Evolutionary conservation across 495 filamentous ascomycete species (phyloP).

Genomic region (Xylaria acuta): DNA sequence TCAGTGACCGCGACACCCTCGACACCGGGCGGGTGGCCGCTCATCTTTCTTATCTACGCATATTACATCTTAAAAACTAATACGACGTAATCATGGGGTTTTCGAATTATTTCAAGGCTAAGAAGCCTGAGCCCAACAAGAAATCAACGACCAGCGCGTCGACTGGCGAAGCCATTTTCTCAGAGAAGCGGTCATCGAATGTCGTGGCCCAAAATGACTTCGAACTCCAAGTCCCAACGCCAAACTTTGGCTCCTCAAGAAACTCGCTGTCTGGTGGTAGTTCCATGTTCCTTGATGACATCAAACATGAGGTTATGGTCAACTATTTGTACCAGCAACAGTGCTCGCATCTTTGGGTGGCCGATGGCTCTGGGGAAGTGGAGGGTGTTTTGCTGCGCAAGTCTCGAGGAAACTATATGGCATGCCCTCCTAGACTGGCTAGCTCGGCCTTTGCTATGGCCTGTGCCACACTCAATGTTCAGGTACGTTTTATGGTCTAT

Average conservation of each 20-base stretch:
- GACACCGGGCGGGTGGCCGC: constrained; percentile 21
- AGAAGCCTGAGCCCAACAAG: constrained; percentile 45
- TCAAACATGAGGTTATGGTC: constrained; percentile 85
- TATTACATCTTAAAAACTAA: constrained; percentile 7
- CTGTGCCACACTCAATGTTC: constrained; percentile 71
- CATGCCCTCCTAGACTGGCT: constrained; percentile 67
- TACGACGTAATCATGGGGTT: constrained; percentile 60
- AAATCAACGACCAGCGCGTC: constrained; percentile 30
- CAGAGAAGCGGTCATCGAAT: constrained; percentile 35
- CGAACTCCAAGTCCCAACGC: constrained; percentile 55
- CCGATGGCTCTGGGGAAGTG: constrained; percentile 65
- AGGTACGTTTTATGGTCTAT: constrained; percentile 49
- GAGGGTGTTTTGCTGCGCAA: constrained; percentile 78
- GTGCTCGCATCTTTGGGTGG: constrained; percentile 72
- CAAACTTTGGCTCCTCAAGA: constrained; percentile 54
- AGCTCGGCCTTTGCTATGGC: constrained; percentile 65
- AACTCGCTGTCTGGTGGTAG: constrained; percentile 58
- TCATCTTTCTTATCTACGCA: constrained; percentile 1
- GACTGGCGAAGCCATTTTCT: constrained; percentile 25
- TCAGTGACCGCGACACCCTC: background rate
- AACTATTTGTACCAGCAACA: constrained; percentile 83
- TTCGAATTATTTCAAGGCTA: constrained; percentile 65
- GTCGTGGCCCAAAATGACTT: constrained; percentile 38
- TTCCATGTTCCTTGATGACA: constrained; percentile 71
- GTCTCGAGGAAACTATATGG: constrained; percentile 68